phyloP scores from a whole-genome alignment of 2,329 filamentous ascomycete genomes.

The Diaporthe batatas region DNA sequence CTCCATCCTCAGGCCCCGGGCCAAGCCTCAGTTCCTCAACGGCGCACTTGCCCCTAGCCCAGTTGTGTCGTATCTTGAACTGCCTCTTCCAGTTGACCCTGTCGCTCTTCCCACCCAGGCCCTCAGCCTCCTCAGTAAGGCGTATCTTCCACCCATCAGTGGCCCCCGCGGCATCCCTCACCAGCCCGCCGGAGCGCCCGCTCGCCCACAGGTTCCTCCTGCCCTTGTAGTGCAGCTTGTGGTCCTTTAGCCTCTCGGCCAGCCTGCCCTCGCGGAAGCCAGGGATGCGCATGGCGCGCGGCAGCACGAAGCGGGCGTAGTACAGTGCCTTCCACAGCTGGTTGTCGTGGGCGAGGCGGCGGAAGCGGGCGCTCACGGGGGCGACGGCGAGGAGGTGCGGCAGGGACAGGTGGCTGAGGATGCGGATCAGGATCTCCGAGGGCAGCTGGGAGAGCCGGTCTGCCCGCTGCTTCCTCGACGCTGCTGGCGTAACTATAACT shows the following conservation, averaged over 20 bases:
- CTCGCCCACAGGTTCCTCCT: constrained; percentile 61
- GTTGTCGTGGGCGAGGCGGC: constrained; percentile 80
- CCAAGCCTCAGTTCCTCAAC: constrained; percentile 78
- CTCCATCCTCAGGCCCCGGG: constrained; percentile 12
- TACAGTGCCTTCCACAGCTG: constrained; percentile 94
- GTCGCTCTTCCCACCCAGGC: constrained; percentile 45
- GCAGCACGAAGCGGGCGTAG: constrained; percentile 87
- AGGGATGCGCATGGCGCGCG: constrained; percentile 81
- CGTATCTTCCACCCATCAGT: constrained; percentile 28
- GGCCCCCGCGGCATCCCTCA: constrained; percentile 41
- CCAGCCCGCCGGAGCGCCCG: constrained; percentile 58
- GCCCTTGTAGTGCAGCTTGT: constrained; percentile 61
- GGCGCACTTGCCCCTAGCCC: constrained; percentile 84
- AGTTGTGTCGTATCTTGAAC: constrained; percentile 91
- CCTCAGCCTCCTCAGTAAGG: constrained; percentile 59
- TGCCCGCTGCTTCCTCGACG: constrained; percentile 25
- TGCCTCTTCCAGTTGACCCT: constrained; percentile 87
- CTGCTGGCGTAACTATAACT: not conserved
- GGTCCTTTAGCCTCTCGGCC: constrained; percentile 45
- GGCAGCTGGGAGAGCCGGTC: constrained; percentile 82
- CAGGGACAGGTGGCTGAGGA: constrained; percentile 82
- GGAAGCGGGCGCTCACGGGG: constrained; percentile 81
- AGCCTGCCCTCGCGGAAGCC: constrained; percentile 65
- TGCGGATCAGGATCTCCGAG: constrained; percentile 88
- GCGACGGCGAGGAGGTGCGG: constrained; percentile 73